Evolutionary conservation across 192 early-diverging fungal species (phyloP).

Genomic region (Mortierella alpina): DNA sequence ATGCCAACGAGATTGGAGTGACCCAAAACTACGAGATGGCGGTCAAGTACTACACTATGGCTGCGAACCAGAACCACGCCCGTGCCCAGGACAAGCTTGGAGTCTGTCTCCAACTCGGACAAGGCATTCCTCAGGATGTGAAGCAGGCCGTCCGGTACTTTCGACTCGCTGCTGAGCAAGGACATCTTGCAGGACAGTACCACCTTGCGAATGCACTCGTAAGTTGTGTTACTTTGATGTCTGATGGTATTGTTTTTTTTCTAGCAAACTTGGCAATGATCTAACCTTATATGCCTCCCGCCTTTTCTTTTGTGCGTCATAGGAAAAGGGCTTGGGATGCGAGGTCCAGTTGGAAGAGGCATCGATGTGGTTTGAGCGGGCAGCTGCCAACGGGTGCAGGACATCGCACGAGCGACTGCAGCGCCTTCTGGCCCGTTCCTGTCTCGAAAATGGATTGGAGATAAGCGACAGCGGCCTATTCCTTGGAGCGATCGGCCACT

Average conservation of each 20-base stretch:
- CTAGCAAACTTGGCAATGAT: neutral
- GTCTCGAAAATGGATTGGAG: conserved; percentile 56
- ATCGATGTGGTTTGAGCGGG: conserved; percentile 56
- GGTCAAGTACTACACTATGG: conserved; percentile 73
- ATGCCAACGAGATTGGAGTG: conserved; percentile 77
- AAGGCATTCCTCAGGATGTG: conserved; percentile 61
- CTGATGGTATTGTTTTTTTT: neutral
- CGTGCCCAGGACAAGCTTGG: conserved; percentile 79
- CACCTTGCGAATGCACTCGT: conserved; percentile 61
- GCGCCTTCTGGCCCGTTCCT: conserved; percentile 60
- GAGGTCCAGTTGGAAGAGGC: conserved; percentile 54
- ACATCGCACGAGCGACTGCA: conserved; percentile 61
- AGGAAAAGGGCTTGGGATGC: conserved; percentile 57
- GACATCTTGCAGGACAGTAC: conserved; percentile 60
- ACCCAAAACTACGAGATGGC: conserved; percentile 67
- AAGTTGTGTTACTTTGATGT: conserved; percentile 1
- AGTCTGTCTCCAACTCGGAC: conserved; percentile 69
- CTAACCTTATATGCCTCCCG: neutral
- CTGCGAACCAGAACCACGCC: conserved; percentile 72
- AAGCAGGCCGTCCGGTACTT: conserved; percentile 62
- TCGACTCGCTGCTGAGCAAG: conserved; percentile 63
- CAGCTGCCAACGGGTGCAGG: conserved; percentile 60
- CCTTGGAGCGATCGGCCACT: conserved; percentile 53
- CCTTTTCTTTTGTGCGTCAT: neutral
- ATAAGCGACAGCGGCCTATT: conserved; percentile 42